phyloP scores from a whole-genome alignment of 176 grass and related monocot species.

The Oryza punctata region DNA sequence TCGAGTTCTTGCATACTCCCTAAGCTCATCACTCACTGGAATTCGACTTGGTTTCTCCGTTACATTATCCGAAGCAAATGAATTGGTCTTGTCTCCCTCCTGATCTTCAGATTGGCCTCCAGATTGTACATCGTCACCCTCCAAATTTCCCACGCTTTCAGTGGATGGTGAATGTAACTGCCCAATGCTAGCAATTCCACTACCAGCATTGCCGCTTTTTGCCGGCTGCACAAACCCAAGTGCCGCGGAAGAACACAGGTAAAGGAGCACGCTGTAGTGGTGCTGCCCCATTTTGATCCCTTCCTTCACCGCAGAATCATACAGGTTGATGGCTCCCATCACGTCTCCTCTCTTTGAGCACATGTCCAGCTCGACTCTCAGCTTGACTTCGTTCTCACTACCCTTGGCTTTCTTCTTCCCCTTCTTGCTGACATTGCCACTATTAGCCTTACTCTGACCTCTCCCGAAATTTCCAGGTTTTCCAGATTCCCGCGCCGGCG shows the following conservation, averaged over 20 bases:
- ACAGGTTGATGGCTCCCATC: constrained; percentile 51
- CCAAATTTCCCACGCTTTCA: not conserved
- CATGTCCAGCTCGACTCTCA: constrained; percentile 61
- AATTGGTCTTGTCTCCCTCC: not conserved
- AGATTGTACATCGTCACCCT: not conserved
- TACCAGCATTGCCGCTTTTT: constrained; percentile 51
- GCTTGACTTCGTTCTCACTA: constrained; percentile 33
- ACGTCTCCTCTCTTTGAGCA: constrained; percentile 72
- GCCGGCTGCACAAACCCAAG: constrained; percentile 57
- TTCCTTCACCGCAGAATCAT: constrained; percentile 46
- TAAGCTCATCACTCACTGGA: constrained; percentile 47
- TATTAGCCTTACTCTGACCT: not conserved
- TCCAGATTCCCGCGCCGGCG: not conserved
- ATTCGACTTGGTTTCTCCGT: constrained; percentile 7
- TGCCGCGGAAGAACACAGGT: constrained; percentile 63
- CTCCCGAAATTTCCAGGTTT: constrained; percentile 12
- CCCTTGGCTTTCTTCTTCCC: constrained; percentile 16
- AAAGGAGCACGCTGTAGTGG: constrained; percentile 76
- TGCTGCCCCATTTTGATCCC: constrained; percentile 56
- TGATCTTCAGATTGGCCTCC: not conserved
- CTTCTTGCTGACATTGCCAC: constrained; percentile 24
- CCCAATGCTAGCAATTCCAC: constrained; percentile 34
- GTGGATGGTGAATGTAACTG: not conserved
- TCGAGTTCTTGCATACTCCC: constrained; percentile 47
- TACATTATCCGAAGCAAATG: constrained; percentile 12